Conservation (phyloP, 1,139 yeast species). For the Blastobotrys aristatus region DNA sequence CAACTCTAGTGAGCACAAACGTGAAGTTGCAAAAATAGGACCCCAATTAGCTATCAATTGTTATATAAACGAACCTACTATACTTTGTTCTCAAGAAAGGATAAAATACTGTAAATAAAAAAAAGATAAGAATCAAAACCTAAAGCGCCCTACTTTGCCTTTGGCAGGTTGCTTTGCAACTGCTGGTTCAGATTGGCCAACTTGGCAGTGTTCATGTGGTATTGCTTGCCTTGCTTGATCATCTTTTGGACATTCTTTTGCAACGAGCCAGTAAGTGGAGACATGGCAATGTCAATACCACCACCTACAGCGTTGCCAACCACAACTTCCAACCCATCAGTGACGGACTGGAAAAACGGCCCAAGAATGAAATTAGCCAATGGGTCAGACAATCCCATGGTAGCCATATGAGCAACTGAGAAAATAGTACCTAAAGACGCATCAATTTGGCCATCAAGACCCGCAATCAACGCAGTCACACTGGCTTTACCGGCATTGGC, state of each 20-base stretch:
- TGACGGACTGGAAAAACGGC: slow-evolving; percentile 31
- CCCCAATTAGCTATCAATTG: no score
- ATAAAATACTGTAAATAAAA: no score
- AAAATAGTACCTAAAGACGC: slow-evolving; percentile 26
- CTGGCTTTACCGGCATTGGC: slow-evolving; percentile 26
- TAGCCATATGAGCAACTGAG: slow-evolving; percentile 24
- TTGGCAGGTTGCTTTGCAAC: background rate
- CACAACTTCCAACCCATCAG: slow-evolving; percentile 33
- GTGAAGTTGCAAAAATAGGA: no score
- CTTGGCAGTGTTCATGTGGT: no score
- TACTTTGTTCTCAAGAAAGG: no score
- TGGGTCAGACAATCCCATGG: slow-evolving; percentile 27
- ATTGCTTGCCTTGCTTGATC: slow-evolving; percentile 16
- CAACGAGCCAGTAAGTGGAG: slow-evolving; percentile 15
- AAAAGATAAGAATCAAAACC: no score
- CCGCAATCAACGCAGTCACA: slow-evolving; percentile 27
- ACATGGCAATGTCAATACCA: slow-evolving; percentile 15
- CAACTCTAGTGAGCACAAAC: no score
- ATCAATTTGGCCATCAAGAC: slow-evolving; percentile 34
- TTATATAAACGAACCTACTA: no score
- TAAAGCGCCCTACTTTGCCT: no score
- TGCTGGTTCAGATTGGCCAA: background rate
- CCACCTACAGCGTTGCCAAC: slow-evolving; percentile 25
- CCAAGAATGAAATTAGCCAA: slow-evolving; percentile 28
- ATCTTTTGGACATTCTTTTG: slow-evolving; percentile 14